Percentiles rank a stretch among this genome's conserved stretches.
Conservation (phyloP, 2,329 filamentous ascomycete species). For the Lizonia empirigonia region DNA sequence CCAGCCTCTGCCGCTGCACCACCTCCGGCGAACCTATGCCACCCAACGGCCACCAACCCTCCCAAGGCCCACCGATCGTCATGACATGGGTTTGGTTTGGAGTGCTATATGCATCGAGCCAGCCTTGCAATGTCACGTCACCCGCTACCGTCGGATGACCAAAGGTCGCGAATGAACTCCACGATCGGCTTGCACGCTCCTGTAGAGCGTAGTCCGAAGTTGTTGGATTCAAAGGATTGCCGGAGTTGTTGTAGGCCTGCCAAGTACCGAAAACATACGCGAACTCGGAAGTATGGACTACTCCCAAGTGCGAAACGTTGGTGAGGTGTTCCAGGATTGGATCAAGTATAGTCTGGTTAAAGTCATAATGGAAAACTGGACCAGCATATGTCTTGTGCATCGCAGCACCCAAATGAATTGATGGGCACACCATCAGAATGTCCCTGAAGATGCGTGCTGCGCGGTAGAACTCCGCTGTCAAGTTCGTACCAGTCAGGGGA, state of each 20-base stretch:
- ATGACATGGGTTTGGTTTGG: constrained; percentile 29
- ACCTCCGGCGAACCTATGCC: constrained; percentile 38
- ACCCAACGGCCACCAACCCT: constrained; percentile 52
- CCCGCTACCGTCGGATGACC: constrained; percentile 24
- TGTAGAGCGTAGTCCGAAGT: constrained; percentile 50
- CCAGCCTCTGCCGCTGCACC: constrained; percentile 49
- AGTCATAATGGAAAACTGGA: constrained; percentile 57
- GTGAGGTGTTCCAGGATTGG: constrained; percentile 47
- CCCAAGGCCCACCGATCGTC: constrained; percentile 51
- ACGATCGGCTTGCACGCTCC: constrained; percentile 52
- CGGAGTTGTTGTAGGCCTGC: constrained; percentile 51
- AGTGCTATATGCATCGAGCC: constrained; percentile 9
- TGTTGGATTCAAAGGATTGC: constrained; percentile 43
- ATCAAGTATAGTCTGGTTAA: constrained; percentile 61
- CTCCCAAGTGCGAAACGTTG: constrained; percentile 51
- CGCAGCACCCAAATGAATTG: constrained; percentile 51
- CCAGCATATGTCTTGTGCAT: constrained; percentile 47
- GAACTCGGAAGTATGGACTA: constrained; percentile 60
- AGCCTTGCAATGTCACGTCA: constrained; percentile 21
- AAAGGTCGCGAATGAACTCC: constrained; percentile 54
- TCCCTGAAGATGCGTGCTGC: constrained; percentile 58
- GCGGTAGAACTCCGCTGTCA: constrained; percentile 58
- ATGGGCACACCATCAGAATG: constrained; percentile 58
- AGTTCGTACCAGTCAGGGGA: constrained; percentile 44
- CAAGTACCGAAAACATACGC: constrained; percentile 57